Evolutionary conservation across 768 basidiomycete species (phyloP).

Genomic region (Mycena galericulata): DNA sequence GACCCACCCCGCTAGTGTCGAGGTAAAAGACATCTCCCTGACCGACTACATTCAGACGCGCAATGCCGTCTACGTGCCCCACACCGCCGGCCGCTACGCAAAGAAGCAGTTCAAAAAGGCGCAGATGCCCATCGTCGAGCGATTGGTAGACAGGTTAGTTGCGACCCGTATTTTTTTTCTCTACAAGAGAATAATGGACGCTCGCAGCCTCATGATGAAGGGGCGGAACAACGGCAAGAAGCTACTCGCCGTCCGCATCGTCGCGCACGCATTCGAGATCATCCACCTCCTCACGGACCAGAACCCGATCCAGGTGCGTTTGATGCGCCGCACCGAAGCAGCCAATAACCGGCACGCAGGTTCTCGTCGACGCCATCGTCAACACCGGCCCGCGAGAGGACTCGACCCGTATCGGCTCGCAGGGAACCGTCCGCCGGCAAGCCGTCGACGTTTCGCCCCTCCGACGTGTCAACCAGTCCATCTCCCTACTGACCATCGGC

Average conservation of each 20-base stretch:
- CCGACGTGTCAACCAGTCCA: slow-evolving; percentile 97
- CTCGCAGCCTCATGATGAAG: slow-evolving; percentile 98
- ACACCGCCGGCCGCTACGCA: slow-evolving; percentile 99
- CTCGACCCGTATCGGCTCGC: slow-evolving; percentile 99
- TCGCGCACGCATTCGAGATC: slow-evolving; percentile 99
- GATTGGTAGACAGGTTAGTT: slow-evolving; percentile 91
- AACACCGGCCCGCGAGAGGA: slow-evolving; percentile 99
- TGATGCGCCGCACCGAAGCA: not conserved
- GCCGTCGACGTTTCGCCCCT: slow-evolving; percentile 99
- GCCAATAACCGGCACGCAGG: slow-evolving; percentile 52
- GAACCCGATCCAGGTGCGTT: slow-evolving; percentile 96
- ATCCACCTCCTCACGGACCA: slow-evolving; percentile 99
- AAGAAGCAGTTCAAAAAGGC: slow-evolving; percentile 99
- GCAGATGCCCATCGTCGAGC: slow-evolving; percentile 99
- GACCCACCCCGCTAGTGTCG: slow-evolving; percentile 70
- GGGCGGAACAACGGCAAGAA: slow-evolving; percentile 99
- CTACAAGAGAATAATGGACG: not conserved
- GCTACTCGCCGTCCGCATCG: slow-evolving; percentile 98
- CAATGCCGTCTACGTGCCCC: slow-evolving; percentile 96
- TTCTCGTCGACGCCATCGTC: slow-evolving; percentile 97
- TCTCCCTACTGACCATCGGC: slow-evolving; percentile 94
- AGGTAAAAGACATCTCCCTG: slow-evolving; percentile 99
- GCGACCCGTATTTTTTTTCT: not conserved
- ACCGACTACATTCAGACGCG: slow-evolving; percentile 99
- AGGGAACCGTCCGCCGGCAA: slow-evolving; percentile 99